Evolutionary conservation across 495 filamentous ascomycete species (phyloP).

Genomic region (Glonium stellatum): DNA sequence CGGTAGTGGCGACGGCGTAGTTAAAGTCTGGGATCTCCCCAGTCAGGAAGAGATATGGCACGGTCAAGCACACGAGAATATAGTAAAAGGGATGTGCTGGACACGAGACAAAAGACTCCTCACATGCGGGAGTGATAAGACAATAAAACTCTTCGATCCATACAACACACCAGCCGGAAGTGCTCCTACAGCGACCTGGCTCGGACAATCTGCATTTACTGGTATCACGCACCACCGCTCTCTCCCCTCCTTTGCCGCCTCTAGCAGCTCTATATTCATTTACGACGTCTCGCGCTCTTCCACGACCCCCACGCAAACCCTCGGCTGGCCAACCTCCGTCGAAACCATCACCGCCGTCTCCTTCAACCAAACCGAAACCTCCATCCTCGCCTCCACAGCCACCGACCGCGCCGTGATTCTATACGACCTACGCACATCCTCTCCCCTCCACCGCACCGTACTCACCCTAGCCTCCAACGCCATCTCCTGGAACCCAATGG

Average conservation of each 20-base stretch:
- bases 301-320: slow-evolving; percentile 63
- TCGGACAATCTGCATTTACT: slow-evolving; percentile 77
- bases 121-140: slow-evolving; percentile 81
- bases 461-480: slow-evolving; percentile 49
- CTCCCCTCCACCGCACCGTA: slow-evolving; percentile 69
- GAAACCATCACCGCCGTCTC: slow-evolving; percentile 87
- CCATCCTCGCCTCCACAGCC: slow-evolving; percentile 72
- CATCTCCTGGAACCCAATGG: slow-evolving; percentile 88
- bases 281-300: slow-evolving; percentile 77
- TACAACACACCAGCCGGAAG: slow-evolving; percentile 61
- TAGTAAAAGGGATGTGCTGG: slow-evolving; percentile 89
- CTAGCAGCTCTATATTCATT: slow-evolving; percentile 71
- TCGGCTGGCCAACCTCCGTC: slow-evolving; percentile 77
- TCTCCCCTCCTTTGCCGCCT: slow-evolving; percentile 62
- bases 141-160: slow-evolving; percentile 86
- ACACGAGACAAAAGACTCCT: slow-evolving; percentile 76
- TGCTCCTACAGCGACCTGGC: slow-evolving; percentile 69
- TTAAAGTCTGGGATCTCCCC: slow-evolving; percentile 91
- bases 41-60: slow-evolving; percentile 74
- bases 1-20: slow-evolving; percentile 49
- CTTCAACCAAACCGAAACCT: slow-evolving; percentile 93
- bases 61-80: slow-evolving; percentile 72
- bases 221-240: slow-evolving; percentile 72
- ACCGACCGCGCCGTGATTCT: slow-evolving; percentile 81
- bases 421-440: slow-evolving; percentile 82